These are phyloP conservation scores for Quercus lobata DNA, from an alignment of 331 rosid species.

Conservation along the genomic window DNA sequence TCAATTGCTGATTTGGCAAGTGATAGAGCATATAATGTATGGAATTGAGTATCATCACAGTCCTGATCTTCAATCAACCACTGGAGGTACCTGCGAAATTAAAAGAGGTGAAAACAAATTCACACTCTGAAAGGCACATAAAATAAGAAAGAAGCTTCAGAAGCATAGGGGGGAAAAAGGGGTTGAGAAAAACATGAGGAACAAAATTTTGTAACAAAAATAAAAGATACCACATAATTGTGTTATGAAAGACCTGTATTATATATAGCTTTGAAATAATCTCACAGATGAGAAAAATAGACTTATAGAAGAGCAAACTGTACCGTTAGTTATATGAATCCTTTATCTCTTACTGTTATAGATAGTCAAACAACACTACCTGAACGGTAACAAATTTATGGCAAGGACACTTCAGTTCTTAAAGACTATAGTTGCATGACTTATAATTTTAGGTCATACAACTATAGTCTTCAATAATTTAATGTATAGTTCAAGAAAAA, in stretches of 20 bases:
- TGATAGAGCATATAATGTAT: slow-evolving; percentile 89
- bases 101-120: neutral
- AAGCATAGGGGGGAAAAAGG: neutral
- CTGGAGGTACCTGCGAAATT: slow-evolving; percentile 65
- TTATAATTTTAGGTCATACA: too few species aligned
- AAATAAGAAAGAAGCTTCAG: neutral
- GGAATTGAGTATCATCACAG: slow-evolving; percentile 66
- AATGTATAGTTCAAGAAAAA: neutral
- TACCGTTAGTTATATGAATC: neutral
- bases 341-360: neutral
- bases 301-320: neutral
- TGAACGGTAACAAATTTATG: neutral
- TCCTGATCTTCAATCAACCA: slow-evolving; percentile 98
- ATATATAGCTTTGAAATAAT: neutral
- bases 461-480: too few species aligned
- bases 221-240: neutral
- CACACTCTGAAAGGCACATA: neutral
- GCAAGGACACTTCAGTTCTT: neutral
- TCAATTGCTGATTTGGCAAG: slow-evolving; percentile 86
- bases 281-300: neutral
- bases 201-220: neutral
- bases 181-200: neutral
- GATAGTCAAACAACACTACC: neutral
- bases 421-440: too few species aligned
- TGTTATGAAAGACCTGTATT: neutral